These are phyloP conservation scores for Saccharomyces hybrid DNA, from an alignment of 1,139 yeast species.

Conservation along the genomic window DNA sequence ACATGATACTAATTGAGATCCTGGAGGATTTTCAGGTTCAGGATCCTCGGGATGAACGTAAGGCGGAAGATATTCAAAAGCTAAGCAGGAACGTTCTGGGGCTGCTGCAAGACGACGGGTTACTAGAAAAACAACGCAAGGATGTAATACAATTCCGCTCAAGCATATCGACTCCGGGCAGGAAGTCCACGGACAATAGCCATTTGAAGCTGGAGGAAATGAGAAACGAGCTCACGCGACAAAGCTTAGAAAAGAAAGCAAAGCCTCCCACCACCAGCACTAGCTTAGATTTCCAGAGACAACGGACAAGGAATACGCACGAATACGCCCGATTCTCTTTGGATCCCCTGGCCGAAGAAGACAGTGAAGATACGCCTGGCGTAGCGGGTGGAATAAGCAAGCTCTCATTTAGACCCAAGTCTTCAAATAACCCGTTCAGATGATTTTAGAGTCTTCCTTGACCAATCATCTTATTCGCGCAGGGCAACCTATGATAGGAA, in stretches of 20 bases:
- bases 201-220: conserved; percentile 16
- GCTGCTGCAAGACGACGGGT: conserved; percentile 20
- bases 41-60: conserved; percentile 15
- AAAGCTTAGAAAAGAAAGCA: neutral
- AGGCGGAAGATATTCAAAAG: conserved; percentile 20
- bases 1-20: conserved; percentile 16
- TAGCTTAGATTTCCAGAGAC: conserved; percentile 1
- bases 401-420: neutral
- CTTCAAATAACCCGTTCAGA: neutral
- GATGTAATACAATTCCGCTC: conserved; percentile 29
- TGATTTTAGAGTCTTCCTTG: neutral
- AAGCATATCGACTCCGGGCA: conserved; percentile 31
- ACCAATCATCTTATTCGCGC: neutral
- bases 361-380: conserved; percentile 33
- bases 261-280: neutral
- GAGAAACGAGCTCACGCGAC: neutral
- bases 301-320: conserved; percentile 7
- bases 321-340: conserved; percentile 10
- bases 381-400: neutral
- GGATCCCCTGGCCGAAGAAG: conserved; percentile 20
- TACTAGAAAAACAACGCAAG: conserved; percentile 23
- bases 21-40: conserved; percentile 14
- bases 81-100: conserved; percentile 16
- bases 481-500: neutral
- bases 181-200: conserved; percentile 30